phyloP scores from a whole-genome alignment of 2,329 filamentous ascomycete species.

The Xylaria multiplex region DNA sequence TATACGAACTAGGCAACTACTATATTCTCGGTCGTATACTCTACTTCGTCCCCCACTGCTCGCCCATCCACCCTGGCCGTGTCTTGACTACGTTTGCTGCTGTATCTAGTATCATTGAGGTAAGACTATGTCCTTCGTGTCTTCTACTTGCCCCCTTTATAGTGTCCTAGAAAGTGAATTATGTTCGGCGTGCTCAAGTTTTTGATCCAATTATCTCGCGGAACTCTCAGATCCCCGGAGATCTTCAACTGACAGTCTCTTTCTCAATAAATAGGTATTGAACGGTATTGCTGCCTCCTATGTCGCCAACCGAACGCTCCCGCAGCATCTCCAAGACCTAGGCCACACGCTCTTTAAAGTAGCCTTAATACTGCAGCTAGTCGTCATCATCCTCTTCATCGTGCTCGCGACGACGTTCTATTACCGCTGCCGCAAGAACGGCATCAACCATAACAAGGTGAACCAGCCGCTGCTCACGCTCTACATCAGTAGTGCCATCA shows the following conservation, averaged over 20 bases:
- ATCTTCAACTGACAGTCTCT: conserved; percentile 3
- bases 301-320: conserved; percentile 57
- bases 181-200: too few species aligned
- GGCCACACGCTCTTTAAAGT: conserved; percentile 61
- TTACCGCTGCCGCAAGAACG: conserved; percentile 52
- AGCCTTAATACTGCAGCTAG: conserved; percentile 64
- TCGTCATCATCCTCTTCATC: conserved; percentile 61
- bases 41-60: conserved; percentile 66
- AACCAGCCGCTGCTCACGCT: conserved; percentile 57
- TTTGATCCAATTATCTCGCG: not conserved
- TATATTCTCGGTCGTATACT: conserved; percentile 66
- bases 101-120: conserved; percentile 59
- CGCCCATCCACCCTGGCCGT: conserved; percentile 57
- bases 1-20: conserved; percentile 68
- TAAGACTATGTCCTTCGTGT: conserved; percentile 7
- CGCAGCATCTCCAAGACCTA: conserved; percentile 51
- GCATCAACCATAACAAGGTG: conserved; percentile 49
- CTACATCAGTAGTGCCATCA: conserved; percentile 60
- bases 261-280: conserved; percentile 45
- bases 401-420: conserved; percentile 62
- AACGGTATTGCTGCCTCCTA: conserved; percentile 61
- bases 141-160: not conserved
- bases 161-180: not conserved
- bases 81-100: conserved; percentile 56
- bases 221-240: not conserved